Percentiles rank a stretch among this genome's conserved stretches.
phyloP scores from a whole-genome alignment of 345 rosid genomes.

The Gossypium anomalum region DNA sequence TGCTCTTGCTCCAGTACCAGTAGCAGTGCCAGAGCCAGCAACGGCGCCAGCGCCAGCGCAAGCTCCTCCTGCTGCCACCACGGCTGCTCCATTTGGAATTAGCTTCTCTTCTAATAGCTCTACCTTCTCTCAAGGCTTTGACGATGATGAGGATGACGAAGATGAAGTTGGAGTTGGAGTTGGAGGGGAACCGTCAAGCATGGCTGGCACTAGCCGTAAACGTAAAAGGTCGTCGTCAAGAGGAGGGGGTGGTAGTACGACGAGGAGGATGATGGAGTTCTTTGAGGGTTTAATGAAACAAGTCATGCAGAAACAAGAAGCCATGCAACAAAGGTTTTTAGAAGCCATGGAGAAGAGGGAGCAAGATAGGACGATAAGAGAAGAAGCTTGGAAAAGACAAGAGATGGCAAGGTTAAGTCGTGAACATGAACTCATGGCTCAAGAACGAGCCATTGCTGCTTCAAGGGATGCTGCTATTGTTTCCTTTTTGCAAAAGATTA shows the following conservation, averaged over 20 bases:
- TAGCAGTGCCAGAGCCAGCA: neutral
- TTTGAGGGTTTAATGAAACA: conserved; percentile 64
- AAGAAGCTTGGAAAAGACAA: conserved; percentile 83
- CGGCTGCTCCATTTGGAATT: conserved; percentile 26
- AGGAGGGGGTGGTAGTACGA: conserved; percentile 23
- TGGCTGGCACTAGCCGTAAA: conserved; percentile 54
- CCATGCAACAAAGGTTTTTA: conserved; percentile 66
- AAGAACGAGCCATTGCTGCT: conserved; percentile 64
- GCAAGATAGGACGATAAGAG: conserved; percentile 62
- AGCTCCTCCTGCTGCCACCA: neutral
- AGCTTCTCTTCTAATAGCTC: conserved; percentile 63
- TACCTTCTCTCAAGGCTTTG: conserved; percentile 52
- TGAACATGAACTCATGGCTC: conserved; percentile 66
- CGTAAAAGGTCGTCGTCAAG: conserved; percentile 44
- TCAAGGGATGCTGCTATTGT: conserved; percentile 65
- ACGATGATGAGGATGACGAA: conserved; percentile 32
- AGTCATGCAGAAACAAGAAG: conserved; percentile 77
- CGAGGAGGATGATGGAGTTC: conserved; percentile 59
- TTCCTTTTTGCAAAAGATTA: conserved; percentile 62
- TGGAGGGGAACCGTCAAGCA: conserved; percentile 35
- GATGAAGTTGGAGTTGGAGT: conserved; percentile 23
- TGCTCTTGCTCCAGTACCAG: conserved; percentile 1
- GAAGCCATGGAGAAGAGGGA: conserved; percentile 85
- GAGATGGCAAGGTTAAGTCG: conserved; percentile 56
- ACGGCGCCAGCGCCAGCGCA: neutral